phyloP scores from a whole-genome alignment of 495 filamentous ascomycete species.

The Penicillium bovifimosum region DNA sequence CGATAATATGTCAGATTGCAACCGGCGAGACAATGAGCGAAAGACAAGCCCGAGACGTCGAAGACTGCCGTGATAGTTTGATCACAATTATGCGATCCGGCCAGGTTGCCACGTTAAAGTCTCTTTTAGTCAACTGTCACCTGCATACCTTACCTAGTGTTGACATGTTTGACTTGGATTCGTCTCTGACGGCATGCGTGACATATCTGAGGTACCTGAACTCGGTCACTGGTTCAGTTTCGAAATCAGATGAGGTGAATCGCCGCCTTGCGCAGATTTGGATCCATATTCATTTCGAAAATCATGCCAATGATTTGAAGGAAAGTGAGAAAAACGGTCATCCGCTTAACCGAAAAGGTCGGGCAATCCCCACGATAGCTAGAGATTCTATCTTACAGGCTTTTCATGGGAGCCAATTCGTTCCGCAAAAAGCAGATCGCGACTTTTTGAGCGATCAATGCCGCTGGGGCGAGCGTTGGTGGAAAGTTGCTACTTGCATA shows the following conservation, averaged over 20 bases:
- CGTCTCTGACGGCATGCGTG: slow-evolving; percentile 5
- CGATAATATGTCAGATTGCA: slow-evolving; percentile 6
- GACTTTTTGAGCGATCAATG: too few relatives aligned
- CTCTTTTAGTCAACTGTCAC: slow-evolving; percentile 6
- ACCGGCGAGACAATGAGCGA: slow-evolving; percentile 5
- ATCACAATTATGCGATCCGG: background rate
- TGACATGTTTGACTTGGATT: background rate
- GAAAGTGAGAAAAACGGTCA: too few relatives aligned
- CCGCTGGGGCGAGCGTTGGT: too few relatives aligned
- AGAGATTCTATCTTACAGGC: too few relatives aligned
- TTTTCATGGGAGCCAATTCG: too few relatives aligned
- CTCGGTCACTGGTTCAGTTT: background rate
- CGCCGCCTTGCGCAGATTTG: slow-evolving; percentile 6
- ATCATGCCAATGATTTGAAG: slow-evolving; percentile 1
- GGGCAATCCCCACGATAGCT: too few relatives aligned
- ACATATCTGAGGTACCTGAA: slow-evolving; percentile 4
- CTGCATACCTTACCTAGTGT: slow-evolving; percentile 2
- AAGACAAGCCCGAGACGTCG: slow-evolving; percentile 2
- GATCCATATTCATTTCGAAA: slow-evolving; percentile 8
- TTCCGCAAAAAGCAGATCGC: too few relatives aligned
- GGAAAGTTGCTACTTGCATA: too few relatives aligned
- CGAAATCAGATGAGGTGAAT: background rate
- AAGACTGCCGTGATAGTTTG: background rate
- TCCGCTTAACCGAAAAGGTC: too few relatives aligned
- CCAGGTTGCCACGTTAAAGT: background rate